Conservation (phyloP, 139 green algal genomes). For the Micractinium sp. region DNA sequence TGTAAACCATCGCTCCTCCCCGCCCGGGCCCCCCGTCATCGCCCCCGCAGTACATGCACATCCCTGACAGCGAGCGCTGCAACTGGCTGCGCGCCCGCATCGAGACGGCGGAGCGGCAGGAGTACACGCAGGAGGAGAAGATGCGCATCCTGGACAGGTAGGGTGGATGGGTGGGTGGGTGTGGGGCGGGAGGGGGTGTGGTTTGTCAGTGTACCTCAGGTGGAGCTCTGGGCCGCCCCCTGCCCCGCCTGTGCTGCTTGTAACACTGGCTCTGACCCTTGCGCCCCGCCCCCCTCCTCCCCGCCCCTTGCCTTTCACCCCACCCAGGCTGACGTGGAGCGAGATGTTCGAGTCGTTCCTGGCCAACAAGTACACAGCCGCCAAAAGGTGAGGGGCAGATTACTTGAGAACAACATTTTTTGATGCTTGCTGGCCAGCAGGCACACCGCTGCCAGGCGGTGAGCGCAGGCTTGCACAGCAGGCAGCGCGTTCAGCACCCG, state of each 20-base stretch:
- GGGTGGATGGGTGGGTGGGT: not conserved
- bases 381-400: constrained; percentile 65
- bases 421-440: too few species aligned
- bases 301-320: not conserved
- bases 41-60: constrained; percentile 97
- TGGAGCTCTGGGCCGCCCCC: too few species aligned
- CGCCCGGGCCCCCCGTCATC: not conserved
- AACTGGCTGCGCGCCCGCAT: constrained; percentile 96
- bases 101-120: constrained; percentile 64
- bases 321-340: constrained; percentile 82
- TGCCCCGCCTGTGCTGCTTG: too few species aligned
- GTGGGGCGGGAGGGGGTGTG: too few species aligned
- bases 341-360: constrained; percentile 98
- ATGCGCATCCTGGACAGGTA: constrained; percentile 89
- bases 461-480: too few species aligned
- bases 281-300: not conserved
- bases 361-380: constrained; percentile 92
- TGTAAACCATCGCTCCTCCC: not conserved
- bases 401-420: too few species aligned
- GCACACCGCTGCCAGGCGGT: too few species aligned
- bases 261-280: not conserved
- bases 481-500: too few species aligned
- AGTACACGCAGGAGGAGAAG: constrained; percentile 71
- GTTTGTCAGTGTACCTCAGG: too few species aligned
- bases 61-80: constrained; percentile 90